Evolutionary conservation across 2,329 filamentous ascomycete species (phyloP).

Genomic region (Cordyceps cicadae): DNA sequence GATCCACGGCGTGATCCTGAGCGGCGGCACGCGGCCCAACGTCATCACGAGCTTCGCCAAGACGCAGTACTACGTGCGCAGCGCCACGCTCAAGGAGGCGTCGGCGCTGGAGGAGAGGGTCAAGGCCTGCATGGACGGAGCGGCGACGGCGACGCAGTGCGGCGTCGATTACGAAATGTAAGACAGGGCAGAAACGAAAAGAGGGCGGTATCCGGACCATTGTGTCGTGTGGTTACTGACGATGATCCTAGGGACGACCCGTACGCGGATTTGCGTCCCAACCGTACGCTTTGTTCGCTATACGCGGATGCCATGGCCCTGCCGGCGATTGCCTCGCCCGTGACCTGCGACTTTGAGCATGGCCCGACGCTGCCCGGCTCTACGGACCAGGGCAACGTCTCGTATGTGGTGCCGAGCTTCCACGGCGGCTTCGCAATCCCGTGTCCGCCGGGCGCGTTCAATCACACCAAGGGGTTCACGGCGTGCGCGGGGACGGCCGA

Average conservation of each 20-base stretch:
- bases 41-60: conserved; percentile 21
- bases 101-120: neutral
- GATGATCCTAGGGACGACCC: neutral
- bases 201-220: too few species aligned
- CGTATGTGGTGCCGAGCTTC: conserved; percentile 2
- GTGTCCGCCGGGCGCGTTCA: conserved; percentile 1
- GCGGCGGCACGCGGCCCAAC: conserved; percentile 30
- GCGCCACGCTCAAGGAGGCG: neutral
- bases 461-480: conserved; percentile 7
- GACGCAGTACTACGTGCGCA: neutral
- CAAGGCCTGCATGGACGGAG: neutral
- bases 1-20: conserved; percentile 29
- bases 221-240: neutral
- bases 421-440: conserved; percentile 7
- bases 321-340: neutral
- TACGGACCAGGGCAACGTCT: conserved; percentile 8
- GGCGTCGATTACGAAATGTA: neutral
- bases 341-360: conserved; percentile 1
- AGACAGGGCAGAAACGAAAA: neutral
- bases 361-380: neutral
- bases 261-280: conserved; percentile 5
- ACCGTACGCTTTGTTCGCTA: conserved; percentile 4
- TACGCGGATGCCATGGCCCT: conserved; percentile 8
- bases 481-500: conserved; percentile 7
- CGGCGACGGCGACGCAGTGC: neutral